Base-by-base conservation (phyloP, 805 yeast genomes). In the Jamesozyma rosinii region DNA sequence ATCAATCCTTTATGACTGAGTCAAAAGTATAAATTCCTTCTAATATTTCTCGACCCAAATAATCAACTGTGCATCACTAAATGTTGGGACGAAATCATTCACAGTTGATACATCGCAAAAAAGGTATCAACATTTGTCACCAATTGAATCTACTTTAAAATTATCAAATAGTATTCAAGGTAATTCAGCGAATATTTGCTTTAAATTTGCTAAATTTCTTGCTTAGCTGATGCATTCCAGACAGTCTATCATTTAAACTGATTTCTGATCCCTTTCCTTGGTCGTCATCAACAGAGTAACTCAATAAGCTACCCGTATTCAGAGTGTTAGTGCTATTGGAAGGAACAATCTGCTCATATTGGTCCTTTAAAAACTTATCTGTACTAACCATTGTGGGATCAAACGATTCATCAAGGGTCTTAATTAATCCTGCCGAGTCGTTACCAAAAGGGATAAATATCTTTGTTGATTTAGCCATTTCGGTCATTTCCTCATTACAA, bases 361-460 rank as follows among this genome's bases (percentile, higher is more conserved):
- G 11, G 5, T 26, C 15, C 4, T 11, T 29, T 19, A 37, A 27
- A 37, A 37, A 44, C 19, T 32, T 35, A n/a, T 27, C 14, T 8
- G 33, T 20, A 14, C 6, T 29, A 9, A 41, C 29, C 5, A 27
- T 30, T 8, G 15, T 30, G 13, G 61, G 57, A n/a, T 65, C 59
- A 17, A 68, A 60, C 0, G 41, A 36, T 4, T 65, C 72, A 41
- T 62, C 56, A 18, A 71, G 40, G 0, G 69, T 59, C 30, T 61
- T 52, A 22, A 81, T 77, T 49, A 76, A 72, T 18, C 67, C 66
- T 67, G 71, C 65, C 3, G 79, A 60, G 48, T 81, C 87, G 63
- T 71, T 64, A 0, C 74, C 77, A 5, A 46, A 44, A 0, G 81
- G 80, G 2, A 79, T 65, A 18, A 59, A 48, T 26, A 68, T 51